These are phyloP conservation scores for Starmerella stellata DNA, from an alignment of 805 yeast genomes.

Conservation along the genomic window DNA sequence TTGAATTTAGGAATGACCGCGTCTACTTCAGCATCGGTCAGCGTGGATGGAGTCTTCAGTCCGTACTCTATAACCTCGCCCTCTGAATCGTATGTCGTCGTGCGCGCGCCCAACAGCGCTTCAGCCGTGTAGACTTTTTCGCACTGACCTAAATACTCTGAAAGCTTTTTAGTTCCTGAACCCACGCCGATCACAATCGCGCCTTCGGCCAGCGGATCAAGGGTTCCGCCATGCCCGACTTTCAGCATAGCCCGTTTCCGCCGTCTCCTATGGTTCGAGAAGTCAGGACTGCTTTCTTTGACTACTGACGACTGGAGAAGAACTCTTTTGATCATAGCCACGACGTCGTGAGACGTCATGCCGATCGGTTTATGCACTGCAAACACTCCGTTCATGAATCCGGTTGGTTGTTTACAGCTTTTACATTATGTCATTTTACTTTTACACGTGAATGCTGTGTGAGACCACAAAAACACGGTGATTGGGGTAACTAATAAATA, in stretches of 20 bases:
- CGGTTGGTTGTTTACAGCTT: no score
- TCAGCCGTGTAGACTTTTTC: conserved; percentile 64
- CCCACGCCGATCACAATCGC: conserved; percentile 83
- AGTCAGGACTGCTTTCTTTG: conserved; percentile 30
- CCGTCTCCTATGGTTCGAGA: background rate
- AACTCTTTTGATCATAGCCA: conserved; percentile 44
- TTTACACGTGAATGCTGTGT: no score
- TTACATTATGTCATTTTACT: no score
- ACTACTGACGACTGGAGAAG: no score
- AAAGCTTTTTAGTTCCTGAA: conserved; percentile 66
- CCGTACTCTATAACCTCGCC: conserved; percentile 57
- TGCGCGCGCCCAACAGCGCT: conserved; percentile 74
- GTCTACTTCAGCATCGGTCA: conserved; percentile 32
- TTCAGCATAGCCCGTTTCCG: conserved; percentile 31
- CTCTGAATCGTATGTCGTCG: conserved; percentile 86
- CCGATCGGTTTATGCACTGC: conserved; percentile 86
- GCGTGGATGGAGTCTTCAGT: conserved; percentile 33
- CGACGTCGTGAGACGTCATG: conserved; percentile 55
- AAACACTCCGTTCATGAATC: conserved; percentile 70
- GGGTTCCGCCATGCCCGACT: conserved; percentile 96
- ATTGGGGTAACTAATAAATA: no score
- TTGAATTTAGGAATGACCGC: conserved; percentile 39
- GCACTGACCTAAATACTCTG: conserved; percentile 53
- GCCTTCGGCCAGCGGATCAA: conserved; percentile 93
- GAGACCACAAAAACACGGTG: conserved; percentile 3